These are phyloP conservation scores for Wallacemonas rigidus DNA, from an alignment of 208 protist species.

Conservation along the genomic window DNA sequence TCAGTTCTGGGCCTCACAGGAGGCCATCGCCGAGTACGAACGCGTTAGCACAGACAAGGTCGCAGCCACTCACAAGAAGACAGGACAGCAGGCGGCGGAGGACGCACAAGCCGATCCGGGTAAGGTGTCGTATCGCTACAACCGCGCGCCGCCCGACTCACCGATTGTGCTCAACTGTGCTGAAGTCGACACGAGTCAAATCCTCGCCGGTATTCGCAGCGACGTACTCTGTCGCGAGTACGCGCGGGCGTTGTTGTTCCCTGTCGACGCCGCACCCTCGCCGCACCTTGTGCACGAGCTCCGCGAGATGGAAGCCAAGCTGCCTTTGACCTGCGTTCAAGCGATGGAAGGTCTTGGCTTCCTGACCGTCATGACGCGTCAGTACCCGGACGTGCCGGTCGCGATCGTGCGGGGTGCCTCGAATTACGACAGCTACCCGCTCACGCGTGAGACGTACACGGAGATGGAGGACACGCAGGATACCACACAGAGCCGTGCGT, in stretches of 20 bases:
- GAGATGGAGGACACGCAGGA: neutral
- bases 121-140: conserved; percentile 16
- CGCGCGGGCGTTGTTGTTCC: conserved; percentile 25
- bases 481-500: neutral
- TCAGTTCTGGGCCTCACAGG: conserved; percentile 49
- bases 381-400: conserved; percentile 48
- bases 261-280: neutral
- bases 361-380: conserved; percentile 40
- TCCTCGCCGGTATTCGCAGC: conserved; percentile 41
- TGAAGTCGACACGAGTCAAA: conserved; percentile 50
- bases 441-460: conserved; percentile 23
- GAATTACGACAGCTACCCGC: conserved; percentile 61
- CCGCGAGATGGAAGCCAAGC: neutral
- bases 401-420: conserved; percentile 53
- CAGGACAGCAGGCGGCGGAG: too few species aligned
- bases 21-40: conserved; percentile 38
- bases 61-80: neutral
- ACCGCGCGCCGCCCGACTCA: conserved; percentile 28
- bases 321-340: conserved; percentile 50
- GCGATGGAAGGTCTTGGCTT: conserved; percentile 61
- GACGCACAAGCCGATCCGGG: neutral
- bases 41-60: neutral
- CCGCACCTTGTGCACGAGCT: conserved; percentile 27
- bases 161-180: conserved; percentile 56
- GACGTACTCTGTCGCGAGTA: conserved; percentile 59